These are phyloP conservation scores for Epichloe baconii DNA, from an alignment of 2,329 filamentous ascomycete genomes.

Conservation along the genomic window DNA sequence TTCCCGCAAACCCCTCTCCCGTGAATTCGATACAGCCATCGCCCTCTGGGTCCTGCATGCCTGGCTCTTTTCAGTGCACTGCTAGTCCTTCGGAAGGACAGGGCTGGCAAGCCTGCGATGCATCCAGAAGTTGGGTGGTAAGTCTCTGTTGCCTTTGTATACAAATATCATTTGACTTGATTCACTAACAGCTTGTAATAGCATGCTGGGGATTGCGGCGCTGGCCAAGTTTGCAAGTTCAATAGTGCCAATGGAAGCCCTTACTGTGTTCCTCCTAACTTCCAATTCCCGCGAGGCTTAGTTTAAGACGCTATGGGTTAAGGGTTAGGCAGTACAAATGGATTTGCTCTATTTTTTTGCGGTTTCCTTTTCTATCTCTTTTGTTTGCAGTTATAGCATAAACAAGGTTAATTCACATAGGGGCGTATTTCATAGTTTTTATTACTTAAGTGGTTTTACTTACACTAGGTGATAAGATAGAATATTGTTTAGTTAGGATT, in stretches of 20 bases:
- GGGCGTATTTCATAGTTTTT: no score
- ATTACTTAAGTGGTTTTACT: no score
- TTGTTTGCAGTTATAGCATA: no score
- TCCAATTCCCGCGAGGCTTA: neutral
- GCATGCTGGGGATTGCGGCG: neutral
- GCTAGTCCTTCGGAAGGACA: neutral
- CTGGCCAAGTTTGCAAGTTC: constrained; percentile 1
- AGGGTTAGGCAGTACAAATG: no score
- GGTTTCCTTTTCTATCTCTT: no score
- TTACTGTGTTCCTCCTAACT: constrained; percentile 1
- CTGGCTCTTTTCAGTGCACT: neutral
- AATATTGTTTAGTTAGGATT: no score
- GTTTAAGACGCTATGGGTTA: no score
- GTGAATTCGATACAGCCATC: neutral
- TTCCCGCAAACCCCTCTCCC: neutral
- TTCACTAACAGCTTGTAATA: neutral
- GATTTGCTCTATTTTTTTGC: no score
- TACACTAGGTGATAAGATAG: no score
- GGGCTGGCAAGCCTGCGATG: constrained; percentile 3
- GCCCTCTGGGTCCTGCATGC: neutral
- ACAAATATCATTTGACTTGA: neutral
- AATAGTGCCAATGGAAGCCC: constrained; percentile 1
- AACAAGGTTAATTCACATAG: no score
- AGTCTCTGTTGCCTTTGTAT: neutral
- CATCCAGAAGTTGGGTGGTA: constrained; percentile 1